A percentile compares a stretch with the other conserved stretches of the same genome.
These are phyloP conservation scores for Chrysoporthe austroafricana DNA, from an alignment of 2,329 filamentous ascomycete genomes.

Conservation along the genomic window DNA sequence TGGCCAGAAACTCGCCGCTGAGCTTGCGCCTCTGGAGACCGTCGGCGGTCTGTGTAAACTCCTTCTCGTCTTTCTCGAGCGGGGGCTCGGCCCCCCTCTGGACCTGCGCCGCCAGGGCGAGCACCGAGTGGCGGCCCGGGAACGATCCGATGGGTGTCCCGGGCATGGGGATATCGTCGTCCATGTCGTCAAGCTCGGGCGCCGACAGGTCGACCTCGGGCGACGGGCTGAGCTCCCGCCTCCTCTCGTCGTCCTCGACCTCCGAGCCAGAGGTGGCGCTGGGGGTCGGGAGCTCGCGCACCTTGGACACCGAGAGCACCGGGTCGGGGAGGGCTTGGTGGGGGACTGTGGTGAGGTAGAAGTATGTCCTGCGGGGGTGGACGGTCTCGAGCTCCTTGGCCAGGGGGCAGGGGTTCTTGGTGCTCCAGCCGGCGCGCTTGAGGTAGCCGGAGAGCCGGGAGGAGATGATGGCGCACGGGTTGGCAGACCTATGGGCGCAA, in stretches of 20 bases:
- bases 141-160: conserved; percentile 68
- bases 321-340: conserved; percentile 79
- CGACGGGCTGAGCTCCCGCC: conserved; percentile 79
- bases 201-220: conserved; percentile 92
- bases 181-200: conserved; percentile 78
- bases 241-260: conserved; percentile 65
- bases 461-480: conserved; percentile 92
- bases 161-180: conserved; percentile 63
- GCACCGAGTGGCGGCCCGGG: conserved; percentile 45
- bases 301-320: conserved; percentile 51
- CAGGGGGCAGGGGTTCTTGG: conserved; percentile 79
- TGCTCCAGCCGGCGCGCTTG: conserved; percentile 82
- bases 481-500: conserved; percentile 73
- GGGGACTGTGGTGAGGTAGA: conserved; percentile 88
- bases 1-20: conserved; percentile 46
- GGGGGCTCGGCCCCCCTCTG: conserved; percentile 82
- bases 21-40: conserved; percentile 73
- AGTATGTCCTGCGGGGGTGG: conserved; percentile 94
- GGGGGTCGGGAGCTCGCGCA: conserved; percentile 75
- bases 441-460: conserved; percentile 88
- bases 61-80: conserved; percentile 90
- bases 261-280: conserved; percentile 70
- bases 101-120: conserved; percentile 54
- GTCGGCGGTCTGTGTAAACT: conserved; percentile 94
- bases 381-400: conserved; percentile 91